Base-by-base conservation (phyloP, 1,284 basidiomycete genomes). In the Rhizopogon parksii region DNA sequence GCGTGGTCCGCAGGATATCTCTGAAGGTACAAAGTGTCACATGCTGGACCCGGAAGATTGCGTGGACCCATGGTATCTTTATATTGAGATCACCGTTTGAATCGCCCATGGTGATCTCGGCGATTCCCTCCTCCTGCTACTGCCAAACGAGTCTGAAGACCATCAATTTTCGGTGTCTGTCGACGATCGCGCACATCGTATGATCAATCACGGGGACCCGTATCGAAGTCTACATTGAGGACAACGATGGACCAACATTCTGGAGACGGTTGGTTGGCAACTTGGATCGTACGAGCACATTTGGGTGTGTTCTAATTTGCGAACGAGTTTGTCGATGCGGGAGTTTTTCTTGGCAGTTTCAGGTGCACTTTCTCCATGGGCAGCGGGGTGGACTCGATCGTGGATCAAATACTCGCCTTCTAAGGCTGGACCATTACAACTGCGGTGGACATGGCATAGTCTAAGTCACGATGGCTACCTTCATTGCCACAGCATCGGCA, bases 21-120 rank as follows among this genome's bases (percentile, higher is more conserved):
- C 12, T 32, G 30, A 32, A 32, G 27, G 30, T 32, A 12, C 30
- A 32, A 32, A 32, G 30, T 32, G 9, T 32, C 30, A 32, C 30
- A 32, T 32, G 30, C 11, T 32, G 30, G 30, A 32, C 30, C 11
- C 30, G 30, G 30, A 12, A 32, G 30, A 32, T 32, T 32, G 30
- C 30, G 30, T 32, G 9, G 30, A 11, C 11, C 30, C 30, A 32
- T 32, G 30, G 30, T 32, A 12, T 45, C 42, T 45, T 43, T 45
- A 45, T 32, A 45, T 45, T 45, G 42, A 30, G 17, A 45, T 45
- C 42, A 45, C 42, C 42, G 42, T 17, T 45, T 30, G 17, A 45
- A 45, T 45, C 42, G 30, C 30, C 42, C 42, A 45, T 32, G 42
- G 34, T 45, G 42, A 45, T 45, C 42, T 45, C 42, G 42, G 42